A percentile compares a stretch with the other conserved stretches of the same genome.
These are phyloP conservation scores for Cryphonectria naterciae DNA, from an alignment of 2,329 filamentous ascomycete species.

Conservation along the genomic window DNA sequence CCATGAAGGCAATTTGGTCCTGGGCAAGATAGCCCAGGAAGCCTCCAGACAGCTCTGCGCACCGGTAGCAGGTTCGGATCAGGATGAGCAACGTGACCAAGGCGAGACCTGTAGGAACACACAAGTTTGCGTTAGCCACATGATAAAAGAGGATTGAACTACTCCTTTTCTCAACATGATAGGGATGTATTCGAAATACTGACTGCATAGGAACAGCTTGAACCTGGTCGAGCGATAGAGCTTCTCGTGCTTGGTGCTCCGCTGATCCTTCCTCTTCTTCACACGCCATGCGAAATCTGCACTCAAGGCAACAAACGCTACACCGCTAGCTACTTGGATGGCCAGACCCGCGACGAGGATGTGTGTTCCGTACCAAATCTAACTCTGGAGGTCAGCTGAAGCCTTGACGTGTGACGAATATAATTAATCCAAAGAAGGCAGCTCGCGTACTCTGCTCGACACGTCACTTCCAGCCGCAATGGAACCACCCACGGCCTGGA, in stretches of 20 bases:
- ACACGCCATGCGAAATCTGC: slow-evolving; percentile 8
- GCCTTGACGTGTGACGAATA: slow-evolving; percentile 32
- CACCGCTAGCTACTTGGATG: slow-evolving; percentile 48
- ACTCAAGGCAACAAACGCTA: slow-evolving; percentile 38
- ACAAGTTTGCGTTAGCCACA: background rate
- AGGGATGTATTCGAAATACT: background rate
- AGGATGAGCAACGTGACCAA: slow-evolving; percentile 48
- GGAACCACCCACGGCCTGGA: slow-evolving; percentile 49
- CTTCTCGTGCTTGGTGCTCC: background rate
- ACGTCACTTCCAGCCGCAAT: slow-evolving; percentile 35
- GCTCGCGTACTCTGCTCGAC: background rate
- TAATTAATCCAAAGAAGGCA: background rate
- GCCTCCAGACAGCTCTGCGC: slow-evolving; percentile 58
- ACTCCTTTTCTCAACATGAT: no score
- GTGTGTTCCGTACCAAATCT: slow-evolving; percentile 21
- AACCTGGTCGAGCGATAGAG: slow-evolving; percentile 10
- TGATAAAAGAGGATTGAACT: no score
- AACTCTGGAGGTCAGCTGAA: slow-evolving; percentile 37
- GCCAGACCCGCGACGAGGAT: slow-evolving; percentile 51
- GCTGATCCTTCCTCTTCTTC: slow-evolving; percentile 4
- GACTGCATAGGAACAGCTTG: slow-evolving; percentile 1
- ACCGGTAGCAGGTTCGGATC: slow-evolving; percentile 57
- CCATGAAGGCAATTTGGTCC: slow-evolving; percentile 47
- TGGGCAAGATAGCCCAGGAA: slow-evolving; percentile 53
- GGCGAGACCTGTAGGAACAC: slow-evolving; percentile 35